phyloP scores from a whole-genome alignment of 2,329 filamentous ascomycete genomes.

The Colletotrichum endophyticum region DNA sequence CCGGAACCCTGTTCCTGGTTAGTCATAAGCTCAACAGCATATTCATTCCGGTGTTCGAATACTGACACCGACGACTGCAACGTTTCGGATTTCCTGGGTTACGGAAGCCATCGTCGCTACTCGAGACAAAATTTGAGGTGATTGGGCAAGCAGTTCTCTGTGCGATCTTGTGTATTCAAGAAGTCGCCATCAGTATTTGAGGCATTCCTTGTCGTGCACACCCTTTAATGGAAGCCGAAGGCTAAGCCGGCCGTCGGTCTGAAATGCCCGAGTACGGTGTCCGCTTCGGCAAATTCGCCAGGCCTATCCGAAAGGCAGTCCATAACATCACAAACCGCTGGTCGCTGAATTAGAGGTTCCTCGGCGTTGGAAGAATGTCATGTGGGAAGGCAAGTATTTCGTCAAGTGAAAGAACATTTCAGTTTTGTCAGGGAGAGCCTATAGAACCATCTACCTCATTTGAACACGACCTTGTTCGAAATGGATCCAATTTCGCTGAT shows the following conservation, averaged over 20 bases:
- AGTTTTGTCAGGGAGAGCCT: no score
- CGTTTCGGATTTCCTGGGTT: background rate
- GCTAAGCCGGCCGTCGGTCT: background rate
- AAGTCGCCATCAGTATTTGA: background rate
- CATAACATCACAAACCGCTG: no score
- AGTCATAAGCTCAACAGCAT: background rate
- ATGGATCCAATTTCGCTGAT: background rate
- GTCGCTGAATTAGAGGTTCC: no score
- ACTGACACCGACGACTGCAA: background rate
- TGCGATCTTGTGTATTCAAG: background rate
- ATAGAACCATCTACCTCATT: background rate
- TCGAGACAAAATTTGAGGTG: background rate
- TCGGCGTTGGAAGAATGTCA: no score
- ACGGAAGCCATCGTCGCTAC: background rate
- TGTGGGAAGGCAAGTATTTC: background rate
- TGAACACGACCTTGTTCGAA: background rate
- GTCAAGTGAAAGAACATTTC: background rate
- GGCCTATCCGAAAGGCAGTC: background rate
- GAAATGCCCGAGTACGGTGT: rapidly evolving
- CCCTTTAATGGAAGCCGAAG: background rate
- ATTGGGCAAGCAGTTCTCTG: rapidly evolving
- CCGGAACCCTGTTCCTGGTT: background rate
- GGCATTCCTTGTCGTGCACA: background rate
- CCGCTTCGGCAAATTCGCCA: background rate
- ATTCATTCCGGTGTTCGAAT: rapidly evolving